Evolutionary conservation across 164 flowering plant species (phyloP), one percentile per base, ranked within the genome.

Genomic region (Stephania cephalantha): DNA sequence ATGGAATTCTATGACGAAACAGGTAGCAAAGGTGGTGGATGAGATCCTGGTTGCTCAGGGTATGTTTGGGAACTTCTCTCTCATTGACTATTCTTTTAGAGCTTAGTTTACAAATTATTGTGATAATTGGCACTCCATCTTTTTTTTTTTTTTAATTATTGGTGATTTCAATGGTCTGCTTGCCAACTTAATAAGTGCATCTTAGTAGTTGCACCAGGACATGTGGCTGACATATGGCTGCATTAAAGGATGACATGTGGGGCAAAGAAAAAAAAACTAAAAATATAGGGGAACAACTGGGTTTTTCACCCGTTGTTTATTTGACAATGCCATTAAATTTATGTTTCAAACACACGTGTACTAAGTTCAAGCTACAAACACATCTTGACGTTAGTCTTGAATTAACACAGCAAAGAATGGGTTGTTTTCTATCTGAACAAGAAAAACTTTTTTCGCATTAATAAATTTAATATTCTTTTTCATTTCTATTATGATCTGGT

Each of bases 1-100:
- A 15, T 61, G 66, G 65, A 53, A 71, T 65, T 63, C 74, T 74
- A 35, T 82, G 42, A 80, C 46, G 55, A 46, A 76, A 80, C 88
- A 95, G 98, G 82, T 95, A 31, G 98, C 94, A 7, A 88, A 81
- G 76, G 97, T 84, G 74, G 90, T 93, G 61, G 99, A 95, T 85
- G 90, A 91, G 4, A 22, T 81, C 44, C 79, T 92, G 45, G 75
- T 75, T 18, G 93, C 88, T 70, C 91, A 86, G 78, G 99, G 99
- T 93, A 85, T 71, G 86, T 46, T 78, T 15, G 7, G 68, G 71
- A 12, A 61, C 5, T 58, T n/a, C 66, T 25, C 66, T 61, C 7
- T 17, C 65, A 6, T 61, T 61, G 66, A 61, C 66, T 20, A 50
- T 18, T 61, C n/a, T 18, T 22, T 61, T 61, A 35, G 42, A 35